Conservation (phyloP, 805 yeast species). For the Metschnikowia koreensis region DNA sequence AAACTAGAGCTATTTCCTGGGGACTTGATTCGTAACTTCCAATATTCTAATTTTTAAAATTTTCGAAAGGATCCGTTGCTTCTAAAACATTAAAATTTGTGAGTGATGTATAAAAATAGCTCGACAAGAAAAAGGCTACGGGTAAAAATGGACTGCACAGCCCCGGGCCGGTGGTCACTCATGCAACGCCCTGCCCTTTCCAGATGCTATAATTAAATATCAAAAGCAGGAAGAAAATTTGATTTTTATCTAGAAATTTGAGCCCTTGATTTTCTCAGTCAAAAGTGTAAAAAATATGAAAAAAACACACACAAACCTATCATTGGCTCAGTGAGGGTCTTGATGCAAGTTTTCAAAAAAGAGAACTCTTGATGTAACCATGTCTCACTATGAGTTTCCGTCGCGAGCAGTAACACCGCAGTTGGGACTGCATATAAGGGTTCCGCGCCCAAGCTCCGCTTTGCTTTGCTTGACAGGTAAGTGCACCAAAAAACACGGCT, state of each 20-base stretch:
- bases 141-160: background rate
- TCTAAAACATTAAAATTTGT: background rate
- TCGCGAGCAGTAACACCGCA: background rate
- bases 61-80: too few relatives aligned
- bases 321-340: too few relatives aligned
- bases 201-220: background rate
- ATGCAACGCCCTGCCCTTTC: background rate
- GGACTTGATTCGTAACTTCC: too few relatives aligned
- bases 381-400: too few relatives aligned
- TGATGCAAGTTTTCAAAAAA: too few relatives aligned
- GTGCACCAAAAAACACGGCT: conserved; percentile 2
- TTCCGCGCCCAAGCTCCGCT: background rate
- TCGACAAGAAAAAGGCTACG: background rate
- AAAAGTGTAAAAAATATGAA: too few relatives aligned
- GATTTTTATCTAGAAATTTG: background rate
- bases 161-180: background rate
- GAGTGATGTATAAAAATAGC: background rate
- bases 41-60: too few relatives aligned
- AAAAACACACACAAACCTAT: too few relatives aligned
- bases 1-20: too few relatives aligned
- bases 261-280: too few relatives aligned
- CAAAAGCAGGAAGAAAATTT: background rate
- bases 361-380: too few relatives aligned
- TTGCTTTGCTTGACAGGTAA: conserved; percentile 4
- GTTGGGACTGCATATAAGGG: background rate